Evolutionary conservation across 1,139 yeast species (phyloP), one percentile per base, ranked within the genome.

Genomic region (Blastobotrys niveus): DNA sequence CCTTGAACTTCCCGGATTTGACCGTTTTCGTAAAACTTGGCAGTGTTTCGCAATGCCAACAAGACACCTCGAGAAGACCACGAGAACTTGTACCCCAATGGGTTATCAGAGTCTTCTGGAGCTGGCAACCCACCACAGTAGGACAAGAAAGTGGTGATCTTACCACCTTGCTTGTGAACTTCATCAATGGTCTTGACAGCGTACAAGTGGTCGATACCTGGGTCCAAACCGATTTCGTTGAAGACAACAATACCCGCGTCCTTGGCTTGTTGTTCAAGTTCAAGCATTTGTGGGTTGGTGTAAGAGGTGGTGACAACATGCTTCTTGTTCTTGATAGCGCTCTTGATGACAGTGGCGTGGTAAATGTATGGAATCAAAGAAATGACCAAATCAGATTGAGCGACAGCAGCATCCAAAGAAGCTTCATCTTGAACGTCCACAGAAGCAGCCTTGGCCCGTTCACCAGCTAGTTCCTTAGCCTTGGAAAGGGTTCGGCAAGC

Each of bases 81-180:
- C 38, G 97, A 89, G 72, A 91, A 91, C 74, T 91, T 91, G 79
- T 91, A 91, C 56, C 98, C 98, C 66, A 91, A 77, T 49, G 98
- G 98, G 70, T 91, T 91, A 71, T 87, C 95, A 29, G 97, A 89
- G 67, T 81, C 79, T 72, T 91, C 97, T 54, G 98, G 97, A 25
- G 98, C 93, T 57, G 97, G 97, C 62, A 91, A 77, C 58, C 98
- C 98, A 69, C 98, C 98, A 71, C 98, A 91, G 80, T 87, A 91
- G 10, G 96, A 86, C 60, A 89, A 73, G 79, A 91, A 91, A 20
- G 95, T 82, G 65, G 77, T 84, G 70, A 91, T 85, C 73, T 91
- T 86, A 65, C 98, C 98, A 55, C 88, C 88, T 32, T 76, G 77
- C 56, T 75, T 72, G 73, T 91, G 98, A 49, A 91, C 97, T 71